These are phyloP conservation scores for Fusarium neocosmosporiellum DNA, from an alignment of 2,329 filamentous ascomycete genomes.

Conservation along the genomic window DNA sequence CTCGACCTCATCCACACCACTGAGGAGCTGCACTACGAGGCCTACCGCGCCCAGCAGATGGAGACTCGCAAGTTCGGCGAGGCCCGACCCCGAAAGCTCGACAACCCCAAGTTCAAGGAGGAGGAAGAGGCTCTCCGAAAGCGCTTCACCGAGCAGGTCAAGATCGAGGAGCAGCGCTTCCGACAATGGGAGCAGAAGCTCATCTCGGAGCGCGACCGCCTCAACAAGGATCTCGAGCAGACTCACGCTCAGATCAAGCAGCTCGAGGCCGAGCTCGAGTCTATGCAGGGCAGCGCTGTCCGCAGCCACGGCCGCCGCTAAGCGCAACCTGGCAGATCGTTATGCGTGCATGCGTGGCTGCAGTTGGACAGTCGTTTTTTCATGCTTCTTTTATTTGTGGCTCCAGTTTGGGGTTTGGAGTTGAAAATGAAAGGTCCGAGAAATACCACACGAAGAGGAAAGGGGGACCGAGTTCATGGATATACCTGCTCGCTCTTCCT, in stretches of 20 bases:
- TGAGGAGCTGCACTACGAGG: constrained; percentile 99
- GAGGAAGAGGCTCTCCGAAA: constrained; percentile 98
- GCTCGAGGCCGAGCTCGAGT: constrained; percentile 91
- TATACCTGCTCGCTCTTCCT: constrained; percentile 43
- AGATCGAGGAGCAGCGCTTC: constrained; percentile 99
- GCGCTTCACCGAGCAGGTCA: constrained; percentile 99
- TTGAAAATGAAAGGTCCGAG: constrained; percentile 48
- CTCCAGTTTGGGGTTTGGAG: constrained; percentile 50
- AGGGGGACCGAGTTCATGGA: constrained; percentile 43
- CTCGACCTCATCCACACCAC: constrained; percentile 99
- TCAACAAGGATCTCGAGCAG: constrained; percentile 99
- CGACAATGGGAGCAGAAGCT: constrained; percentile 99
- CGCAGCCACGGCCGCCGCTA: constrained; percentile 95
- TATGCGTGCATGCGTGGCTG: constrained; percentile 41
- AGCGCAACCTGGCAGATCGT: constrained; percentile 34
- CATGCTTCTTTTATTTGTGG: constrained; percentile 43
- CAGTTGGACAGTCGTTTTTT: constrained; percentile 44
- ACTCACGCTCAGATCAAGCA: constrained; percentile 96
- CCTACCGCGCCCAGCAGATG: constrained; percentile 99
- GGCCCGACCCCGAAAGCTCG: constrained; percentile 94
- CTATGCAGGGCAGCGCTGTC: constrained; percentile 89
- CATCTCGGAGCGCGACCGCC: constrained; percentile 95
- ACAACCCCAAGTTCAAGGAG: constrained; percentile 99
- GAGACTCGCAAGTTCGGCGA: constrained; percentile 99
- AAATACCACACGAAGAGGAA: constrained; percentile 44